Conservation (phyloP, 1,139 yeast species). For the Nakaseomyces uthaithaninus region DNA sequence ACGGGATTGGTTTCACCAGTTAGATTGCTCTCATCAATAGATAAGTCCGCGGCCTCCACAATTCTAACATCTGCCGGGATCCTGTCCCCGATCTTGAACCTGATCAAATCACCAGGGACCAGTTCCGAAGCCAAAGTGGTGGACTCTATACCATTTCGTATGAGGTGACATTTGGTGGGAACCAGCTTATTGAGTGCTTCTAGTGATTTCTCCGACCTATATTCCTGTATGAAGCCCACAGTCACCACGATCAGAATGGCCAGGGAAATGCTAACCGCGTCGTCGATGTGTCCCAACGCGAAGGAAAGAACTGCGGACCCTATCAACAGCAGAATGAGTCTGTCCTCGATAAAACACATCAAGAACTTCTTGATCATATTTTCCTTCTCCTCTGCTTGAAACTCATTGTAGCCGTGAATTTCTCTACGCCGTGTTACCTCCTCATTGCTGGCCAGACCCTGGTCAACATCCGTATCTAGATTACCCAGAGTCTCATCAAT, state of each 20-base stretch:
- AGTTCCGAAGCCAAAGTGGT: slow-evolving; percentile 71
- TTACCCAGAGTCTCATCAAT: slow-evolving; percentile 54
- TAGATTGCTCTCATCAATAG: slow-evolving; percentile 81
- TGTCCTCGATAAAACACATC: slow-evolving; percentile 77
- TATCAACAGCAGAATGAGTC: slow-evolving; percentile 71
- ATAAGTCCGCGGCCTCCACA: slow-evolving; percentile 62
- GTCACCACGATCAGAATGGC: slow-evolving; percentile 85
- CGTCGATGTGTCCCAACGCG: slow-evolving; percentile 86
- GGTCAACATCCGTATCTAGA: slow-evolving; percentile 50
- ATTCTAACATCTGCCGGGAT: slow-evolving; percentile 89
- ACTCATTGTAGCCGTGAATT: slow-evolving; percentile 48
- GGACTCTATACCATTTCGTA: slow-evolving; percentile 68
- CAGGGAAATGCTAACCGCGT: slow-evolving; percentile 76
- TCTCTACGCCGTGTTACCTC: slow-evolving; percentile 65
- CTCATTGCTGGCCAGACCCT: slow-evolving; percentile 58
- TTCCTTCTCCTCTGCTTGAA: slow-evolving; percentile 20
- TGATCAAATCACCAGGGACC: slow-evolving; percentile 91
- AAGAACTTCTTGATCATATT: slow-evolving; percentile 58
- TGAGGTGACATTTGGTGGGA: slow-evolving; percentile 85
- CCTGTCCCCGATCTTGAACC: slow-evolving; percentile 80
- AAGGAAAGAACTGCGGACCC: slow-evolving; percentile 82
- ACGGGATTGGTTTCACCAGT: slow-evolving; percentile 92
- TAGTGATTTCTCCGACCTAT: slow-evolving; percentile 81
- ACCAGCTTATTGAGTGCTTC: slow-evolving; percentile 85
- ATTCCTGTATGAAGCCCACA: slow-evolving; percentile 93